phyloP scores from a whole-genome alignment of 164 flowering plant species.

The Paratinospora sagittata region DNA sequence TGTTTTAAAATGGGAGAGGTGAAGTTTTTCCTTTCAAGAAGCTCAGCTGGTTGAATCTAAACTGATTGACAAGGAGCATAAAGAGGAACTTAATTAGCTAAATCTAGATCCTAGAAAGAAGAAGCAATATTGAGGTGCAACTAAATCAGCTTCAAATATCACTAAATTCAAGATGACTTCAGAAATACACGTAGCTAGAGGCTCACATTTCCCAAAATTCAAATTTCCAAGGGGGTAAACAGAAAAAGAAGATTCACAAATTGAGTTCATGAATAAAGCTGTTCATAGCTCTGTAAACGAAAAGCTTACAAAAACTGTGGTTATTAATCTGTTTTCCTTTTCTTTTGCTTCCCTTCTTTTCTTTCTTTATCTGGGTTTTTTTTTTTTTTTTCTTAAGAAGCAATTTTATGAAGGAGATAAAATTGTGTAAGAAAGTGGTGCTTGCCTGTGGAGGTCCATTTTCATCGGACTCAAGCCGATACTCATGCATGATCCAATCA shows the following conservation, averaged over 20 bases:
- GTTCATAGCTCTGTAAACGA: neutral
- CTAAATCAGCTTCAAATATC: no score
- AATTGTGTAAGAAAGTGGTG: neutral
- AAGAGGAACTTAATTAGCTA: neutral
- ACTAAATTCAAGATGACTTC: no score
- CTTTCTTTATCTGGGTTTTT: neutral
- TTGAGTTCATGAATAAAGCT: neutral
- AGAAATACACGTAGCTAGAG: neutral
- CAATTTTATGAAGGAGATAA: neutral
- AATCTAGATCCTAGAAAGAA: neutral
- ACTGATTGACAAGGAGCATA: neutral
- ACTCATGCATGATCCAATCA: slow-evolving; percentile 97
- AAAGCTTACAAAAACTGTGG: neutral
- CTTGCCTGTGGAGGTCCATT: slow-evolving; percentile 87
- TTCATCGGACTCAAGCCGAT: slow-evolving; percentile 73
- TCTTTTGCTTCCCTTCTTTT: neutral
- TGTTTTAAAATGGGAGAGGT: no score
- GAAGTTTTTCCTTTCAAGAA: no score
- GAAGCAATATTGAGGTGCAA: neutral
- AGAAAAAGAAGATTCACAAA: neutral
- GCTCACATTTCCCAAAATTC: neutral
- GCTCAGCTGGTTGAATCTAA: no score
- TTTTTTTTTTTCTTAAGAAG: no score
- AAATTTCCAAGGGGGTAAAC: neutral
- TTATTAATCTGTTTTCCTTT: neutral